Evolutionary conservation across 345 rosid genomes (phyloP).

Genomic region (Durio zibethinus): DNA sequence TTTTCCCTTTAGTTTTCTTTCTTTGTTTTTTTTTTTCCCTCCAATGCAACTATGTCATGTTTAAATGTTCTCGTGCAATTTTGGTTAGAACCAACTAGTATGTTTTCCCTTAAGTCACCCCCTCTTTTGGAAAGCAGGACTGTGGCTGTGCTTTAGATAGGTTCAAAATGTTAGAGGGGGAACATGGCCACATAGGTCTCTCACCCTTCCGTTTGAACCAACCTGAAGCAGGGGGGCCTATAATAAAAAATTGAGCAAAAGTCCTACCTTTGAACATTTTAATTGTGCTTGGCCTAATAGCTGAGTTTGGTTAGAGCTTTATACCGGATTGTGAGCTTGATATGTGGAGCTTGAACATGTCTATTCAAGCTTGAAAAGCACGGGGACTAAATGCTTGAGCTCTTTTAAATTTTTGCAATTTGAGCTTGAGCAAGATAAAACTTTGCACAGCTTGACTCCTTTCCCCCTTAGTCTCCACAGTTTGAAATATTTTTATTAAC

Average conservation of each 20-base stretch:
- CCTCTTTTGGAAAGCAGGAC: background rate
- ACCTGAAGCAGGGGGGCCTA: background rate
- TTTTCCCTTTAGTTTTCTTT: background rate
- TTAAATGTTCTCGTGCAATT: background rate
- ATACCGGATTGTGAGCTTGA: background rate
- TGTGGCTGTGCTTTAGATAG: background rate
- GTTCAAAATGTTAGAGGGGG: background rate
- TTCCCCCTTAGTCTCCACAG: background rate
- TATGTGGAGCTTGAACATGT: background rate
- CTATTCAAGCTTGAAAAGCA: background rate
- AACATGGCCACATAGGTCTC: background rate
- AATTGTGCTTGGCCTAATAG: background rate
- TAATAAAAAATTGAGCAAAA: background rate
- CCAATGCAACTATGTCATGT: background rate
- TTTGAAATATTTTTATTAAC: background rate
- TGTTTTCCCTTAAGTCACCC: background rate
- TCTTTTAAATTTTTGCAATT: background rate
- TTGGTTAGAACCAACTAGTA: background rate
- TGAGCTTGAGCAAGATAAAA: background rate
- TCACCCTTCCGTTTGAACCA: background rate
- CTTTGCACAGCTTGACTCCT: background rate
- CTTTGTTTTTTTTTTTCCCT: background rate
- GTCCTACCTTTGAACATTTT: background rate
- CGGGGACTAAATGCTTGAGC: background rate
- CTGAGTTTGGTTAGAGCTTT: background rate